phyloP scores from a whole-genome alignment of 208 protist genomes.

The Trichomonas tenax region DNA sequence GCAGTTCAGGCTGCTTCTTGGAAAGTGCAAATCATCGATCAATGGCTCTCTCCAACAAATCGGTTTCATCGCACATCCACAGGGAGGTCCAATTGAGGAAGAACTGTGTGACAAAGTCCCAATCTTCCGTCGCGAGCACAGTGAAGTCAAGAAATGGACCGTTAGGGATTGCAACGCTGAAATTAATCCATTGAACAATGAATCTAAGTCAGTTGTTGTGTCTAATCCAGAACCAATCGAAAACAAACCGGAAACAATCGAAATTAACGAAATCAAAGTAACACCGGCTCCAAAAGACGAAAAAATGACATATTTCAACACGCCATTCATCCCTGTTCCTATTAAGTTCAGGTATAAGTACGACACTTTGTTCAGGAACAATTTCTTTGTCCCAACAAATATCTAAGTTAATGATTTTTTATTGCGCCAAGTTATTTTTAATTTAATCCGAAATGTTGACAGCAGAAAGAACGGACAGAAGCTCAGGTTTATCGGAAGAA shows the following conservation, averaged over 20 bases:
- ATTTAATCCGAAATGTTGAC: neutral
- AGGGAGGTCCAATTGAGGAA: neutral
- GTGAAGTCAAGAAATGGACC: neutral
- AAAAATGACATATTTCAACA: neutral
- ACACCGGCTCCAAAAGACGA: neutral
- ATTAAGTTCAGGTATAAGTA: neutral
- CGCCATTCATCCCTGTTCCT: neutral
- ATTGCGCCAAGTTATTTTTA: neutral
- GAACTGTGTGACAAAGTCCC: neutral
- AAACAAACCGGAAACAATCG: neutral
- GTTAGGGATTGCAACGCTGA: neutral
- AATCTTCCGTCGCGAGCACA: neutral
- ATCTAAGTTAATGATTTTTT: neutral
- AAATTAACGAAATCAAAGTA: neutral
- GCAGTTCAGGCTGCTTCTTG: neutral
- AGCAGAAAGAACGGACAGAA: neutral
- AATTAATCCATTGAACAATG: neutral
- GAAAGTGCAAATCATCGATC: constrained; percentile 19
- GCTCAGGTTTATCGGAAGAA: neutral
- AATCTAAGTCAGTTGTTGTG: neutral
- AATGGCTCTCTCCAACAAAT: neutral
- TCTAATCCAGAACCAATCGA: neutral
- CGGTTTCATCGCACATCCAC: neutral
- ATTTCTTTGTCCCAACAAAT: neutral
- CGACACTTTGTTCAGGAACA: neutral